Evolutionary conservation across 495 filamentous ascomycete species (phyloP).

Genomic region (Astrocystis sublimbata): DNA sequence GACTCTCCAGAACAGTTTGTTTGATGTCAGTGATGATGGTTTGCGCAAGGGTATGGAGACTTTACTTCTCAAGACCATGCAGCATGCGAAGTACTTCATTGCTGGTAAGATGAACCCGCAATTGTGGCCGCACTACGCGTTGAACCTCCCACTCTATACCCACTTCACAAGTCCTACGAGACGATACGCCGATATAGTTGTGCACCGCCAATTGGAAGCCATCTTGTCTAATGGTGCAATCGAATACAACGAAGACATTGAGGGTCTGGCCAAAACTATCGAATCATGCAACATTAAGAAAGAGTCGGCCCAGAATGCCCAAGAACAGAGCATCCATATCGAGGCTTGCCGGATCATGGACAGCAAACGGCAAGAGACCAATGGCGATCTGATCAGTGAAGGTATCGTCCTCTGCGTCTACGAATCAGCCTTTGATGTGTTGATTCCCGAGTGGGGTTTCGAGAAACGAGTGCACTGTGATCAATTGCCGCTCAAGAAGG

Average conservation of each 20-base stretch:
- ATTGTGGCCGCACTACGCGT: constrained; percentile 79
- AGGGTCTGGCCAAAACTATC: constrained; percentile 85
- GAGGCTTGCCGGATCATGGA: constrained; percentile 96
- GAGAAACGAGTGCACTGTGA: constrained; percentile 99
- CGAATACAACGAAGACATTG: constrained; percentile 87
- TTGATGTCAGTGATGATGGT: constrained; percentile 82
- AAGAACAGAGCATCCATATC: constrained; percentile 98
- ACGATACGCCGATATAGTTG: constrained; percentile 91
- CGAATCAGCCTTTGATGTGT: constrained; percentile 96
- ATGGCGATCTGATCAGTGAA: constrained; percentile 92
- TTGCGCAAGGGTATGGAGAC: constrained; percentile 98
- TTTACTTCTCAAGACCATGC: constrained; percentile 88
- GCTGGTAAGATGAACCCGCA: constrained; percentile 70
- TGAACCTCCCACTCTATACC: constrained; percentile 92
- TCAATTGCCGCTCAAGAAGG: constrained; percentile 96
- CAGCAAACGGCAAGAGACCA: constrained; percentile 76
- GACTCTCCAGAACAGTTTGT: constrained; percentile 86
- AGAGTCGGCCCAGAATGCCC: constrained; percentile 94
- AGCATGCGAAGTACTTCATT: constrained; percentile 92
- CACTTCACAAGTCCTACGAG: constrained; percentile 96
- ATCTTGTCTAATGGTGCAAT: constrained; percentile 78
- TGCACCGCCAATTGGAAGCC: constrained; percentile 91
- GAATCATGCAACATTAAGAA: constrained; percentile 99
- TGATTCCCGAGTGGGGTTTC: constrained; percentile 97
- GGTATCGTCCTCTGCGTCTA: constrained; percentile 97